Conservation (phyloP, 108 stramenopile species). For the Nitzschia putrida region DNA sequence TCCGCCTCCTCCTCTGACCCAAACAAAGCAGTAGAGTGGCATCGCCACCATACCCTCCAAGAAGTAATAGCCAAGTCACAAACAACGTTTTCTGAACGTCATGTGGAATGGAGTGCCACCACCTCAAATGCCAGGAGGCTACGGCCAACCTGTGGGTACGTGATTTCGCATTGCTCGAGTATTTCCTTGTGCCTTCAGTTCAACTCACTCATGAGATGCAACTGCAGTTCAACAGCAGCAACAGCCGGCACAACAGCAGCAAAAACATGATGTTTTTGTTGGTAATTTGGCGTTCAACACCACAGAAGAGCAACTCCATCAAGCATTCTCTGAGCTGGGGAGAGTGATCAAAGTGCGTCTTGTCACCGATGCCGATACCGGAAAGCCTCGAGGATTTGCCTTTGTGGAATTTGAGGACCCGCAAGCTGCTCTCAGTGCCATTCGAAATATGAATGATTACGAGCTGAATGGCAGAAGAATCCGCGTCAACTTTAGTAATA, state of each 20-base stretch:
- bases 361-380: conserved; percentile 91
- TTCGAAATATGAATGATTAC: conserved; percentile 95
- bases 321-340: conserved; percentile 89
- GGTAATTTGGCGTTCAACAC: conserved; percentile 93
- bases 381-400: conserved; percentile 93
- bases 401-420: conserved; percentile 98
- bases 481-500: conserved; percentile 92
- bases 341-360: conserved; percentile 88
- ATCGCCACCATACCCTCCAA: no score
- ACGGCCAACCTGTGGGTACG: conserved; percentile 14
- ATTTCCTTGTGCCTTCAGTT: no score
- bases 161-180: not conserved
- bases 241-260: conserved; percentile 35
- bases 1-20: no score
- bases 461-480: conserved; percentile 92
- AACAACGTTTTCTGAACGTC: no score
- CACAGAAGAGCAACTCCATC: conserved; percentile 89
- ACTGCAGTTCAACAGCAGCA: conserved; percentile 8
- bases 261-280: conserved; percentile 87
- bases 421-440: conserved; percentile 91
- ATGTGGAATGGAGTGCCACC: not conserved
- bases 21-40: no score
- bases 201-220: no score
- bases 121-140: not conserved
- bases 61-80: no score